Base-by-base conservation (phyloP, 352 stramenopile genomes). In the Plasmopara halstedii region DNA sequence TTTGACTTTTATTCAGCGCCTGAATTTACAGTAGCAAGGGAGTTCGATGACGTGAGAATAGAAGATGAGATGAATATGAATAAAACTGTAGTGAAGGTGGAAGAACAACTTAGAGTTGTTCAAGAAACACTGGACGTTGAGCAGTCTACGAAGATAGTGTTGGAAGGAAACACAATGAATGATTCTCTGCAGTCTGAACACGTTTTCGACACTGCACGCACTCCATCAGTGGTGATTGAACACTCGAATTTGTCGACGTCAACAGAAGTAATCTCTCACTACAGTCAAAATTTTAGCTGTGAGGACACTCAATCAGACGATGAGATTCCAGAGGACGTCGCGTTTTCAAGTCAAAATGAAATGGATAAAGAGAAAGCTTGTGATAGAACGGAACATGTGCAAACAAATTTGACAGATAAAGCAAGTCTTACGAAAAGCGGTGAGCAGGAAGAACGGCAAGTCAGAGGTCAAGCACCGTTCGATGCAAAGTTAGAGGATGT, bases 111-210 rank as follows among this genome's bases (percentile, higher is more conserved):
- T 14, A 48, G 38, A 14, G 17, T 48, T 4, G 17, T 48, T 38
- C 22, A 32, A n/a, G 44, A 56, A 13, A 57, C 36, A 14, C 44
- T 33, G 6, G 50, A 50, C 10, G 50, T 53, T 3, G 42, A 50
- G 35, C 19, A 53, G 15, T 50, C 36, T 15, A 20, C 14, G 4
- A 33, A 46, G 15, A 10, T 15, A 0, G 23, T 9, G 26, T 13
- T 1, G 35, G 46, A 50, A 37, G 45, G 20, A 46, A 26, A 37
- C 2, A 7, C 8, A 21, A 15, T 11, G 14, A 6, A 34, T n/a
- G 32, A 48, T 11, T 31, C 14, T 8, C 39, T 43, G 2, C 29
- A 41, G 34, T 32, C 45, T 1, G 40, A 39, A 8, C 6, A 38
- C 0, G 23, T 46, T 17, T 27, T 25, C 19, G 11, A 27, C 9